Conservation (phyloP, 257 asterid species). For the Rubia yunnanensis region DNA sequence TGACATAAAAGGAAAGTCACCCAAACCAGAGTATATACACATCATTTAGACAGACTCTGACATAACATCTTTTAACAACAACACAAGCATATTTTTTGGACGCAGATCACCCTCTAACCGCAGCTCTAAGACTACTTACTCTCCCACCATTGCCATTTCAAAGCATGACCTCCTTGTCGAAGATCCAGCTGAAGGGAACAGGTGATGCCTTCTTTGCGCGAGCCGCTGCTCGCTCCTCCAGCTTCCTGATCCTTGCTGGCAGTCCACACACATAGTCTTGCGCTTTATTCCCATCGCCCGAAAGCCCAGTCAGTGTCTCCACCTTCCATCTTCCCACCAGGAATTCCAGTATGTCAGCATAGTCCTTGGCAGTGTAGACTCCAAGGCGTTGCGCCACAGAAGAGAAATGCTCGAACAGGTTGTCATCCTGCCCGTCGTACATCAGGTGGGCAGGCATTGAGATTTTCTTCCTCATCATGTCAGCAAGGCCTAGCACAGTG, state of each 20-base stretch:
- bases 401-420: constrained; percentile 60
- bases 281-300: constrained; percentile 61
- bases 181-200: constrained; percentile 63
- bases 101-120: not conserved
- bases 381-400: constrained; percentile 62
- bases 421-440: constrained; percentile 59
- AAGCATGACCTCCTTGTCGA: constrained; percentile 37
- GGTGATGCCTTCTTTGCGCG: constrained; percentile 35
- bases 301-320: constrained; percentile 51
- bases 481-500: constrained; percentile 47
- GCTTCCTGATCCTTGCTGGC: constrained; percentile 50
- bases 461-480: constrained; percentile 75
- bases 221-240: constrained; percentile 60
- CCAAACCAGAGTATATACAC: constrained; percentile 6
- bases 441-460: constrained; percentile 75
- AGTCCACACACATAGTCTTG: constrained; percentile 62
- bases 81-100: not conserved
- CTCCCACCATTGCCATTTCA: constrained; percentile 7
- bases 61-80: constrained; percentile 1
- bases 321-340: constrained; percentile 61
- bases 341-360: constrained; percentile 61
- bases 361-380: constrained; percentile 63
- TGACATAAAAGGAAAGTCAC: constrained; percentile 1
- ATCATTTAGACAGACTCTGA: not conserved
- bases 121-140: not conserved